Conservation (phyloP, 1,139 yeast species). For the Waltiozyma sp. region DNA sequence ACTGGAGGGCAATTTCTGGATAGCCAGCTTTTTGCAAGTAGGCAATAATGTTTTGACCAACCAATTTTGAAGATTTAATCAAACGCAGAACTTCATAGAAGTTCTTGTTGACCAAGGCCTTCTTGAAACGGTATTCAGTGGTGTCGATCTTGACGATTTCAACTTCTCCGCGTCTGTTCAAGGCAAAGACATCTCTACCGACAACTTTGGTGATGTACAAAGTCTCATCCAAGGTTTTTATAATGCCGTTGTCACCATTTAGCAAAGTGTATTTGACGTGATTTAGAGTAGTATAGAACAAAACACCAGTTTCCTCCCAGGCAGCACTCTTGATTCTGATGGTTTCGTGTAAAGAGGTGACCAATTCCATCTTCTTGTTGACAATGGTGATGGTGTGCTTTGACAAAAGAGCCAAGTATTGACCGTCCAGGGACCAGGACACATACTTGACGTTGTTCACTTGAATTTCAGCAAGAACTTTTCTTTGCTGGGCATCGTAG, state of each 20-base stretch:
- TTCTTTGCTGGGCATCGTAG: slow-evolving; percentile 90
- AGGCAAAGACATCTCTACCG: slow-evolving; percentile 65
- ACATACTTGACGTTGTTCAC: slow-evolving; percentile 82
- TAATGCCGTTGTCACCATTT: slow-evolving; percentile 92
- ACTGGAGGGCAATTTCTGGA: slow-evolving; percentile 90
- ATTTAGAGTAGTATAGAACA: slow-evolving; percentile 87
- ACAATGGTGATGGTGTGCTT: slow-evolving; percentile 91
- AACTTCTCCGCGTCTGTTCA: slow-evolving; percentile 79
- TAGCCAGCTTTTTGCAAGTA: slow-evolving; percentile 92
- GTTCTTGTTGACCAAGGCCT: slow-evolving; percentile 80
- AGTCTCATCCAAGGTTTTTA: slow-evolving; percentile 88
- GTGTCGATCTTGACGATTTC: slow-evolving; percentile 79
- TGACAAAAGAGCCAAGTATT: slow-evolving; percentile 76
- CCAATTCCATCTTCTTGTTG: slow-evolving; percentile 62
- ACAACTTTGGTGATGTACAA: slow-evolving; percentile 67
- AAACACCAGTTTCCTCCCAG: slow-evolving; percentile 92
- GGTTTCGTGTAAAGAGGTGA: slow-evolving; percentile 89
- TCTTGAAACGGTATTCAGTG: slow-evolving; percentile 93
- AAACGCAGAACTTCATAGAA: slow-evolving; percentile 87
- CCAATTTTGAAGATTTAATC: slow-evolving; percentile 80
- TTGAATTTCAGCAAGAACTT: slow-evolving; percentile 56
- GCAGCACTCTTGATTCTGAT: slow-evolving; percentile 95
- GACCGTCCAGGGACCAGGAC: slow-evolving; percentile 82
- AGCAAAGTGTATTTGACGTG: slow-evolving; percentile 89
- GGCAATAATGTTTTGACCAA: slow-evolving; percentile 94